Evolutionary conservation across 306 rosid species (phyloP).

Genomic region (Sicyos baderoa): DNA sequence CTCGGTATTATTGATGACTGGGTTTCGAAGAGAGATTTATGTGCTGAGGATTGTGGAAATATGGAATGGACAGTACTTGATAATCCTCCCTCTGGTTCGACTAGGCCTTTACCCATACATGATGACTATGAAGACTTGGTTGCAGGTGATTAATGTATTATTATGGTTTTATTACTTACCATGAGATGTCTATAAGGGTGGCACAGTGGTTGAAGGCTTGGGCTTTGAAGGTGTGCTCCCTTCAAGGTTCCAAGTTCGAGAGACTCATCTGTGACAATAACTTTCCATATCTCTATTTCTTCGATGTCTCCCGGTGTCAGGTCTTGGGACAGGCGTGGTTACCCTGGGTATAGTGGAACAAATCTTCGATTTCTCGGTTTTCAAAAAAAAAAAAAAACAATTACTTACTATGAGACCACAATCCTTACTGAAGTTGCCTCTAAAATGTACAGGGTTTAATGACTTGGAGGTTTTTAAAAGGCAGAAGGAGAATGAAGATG

Average conservation of each 20-base stretch:
- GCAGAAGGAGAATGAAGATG: conserved; percentile 45
- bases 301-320: too few species aligned
- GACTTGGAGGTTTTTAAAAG: conserved; percentile 53
- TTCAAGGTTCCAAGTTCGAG: too few species aligned
- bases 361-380: too few species aligned
- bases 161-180: conserved; percentile 4
- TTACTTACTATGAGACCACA: conserved; percentile 16
- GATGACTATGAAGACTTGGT: conserved; percentile 64
- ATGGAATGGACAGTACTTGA: conserved; percentile 57
- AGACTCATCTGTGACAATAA: too few species aligned
- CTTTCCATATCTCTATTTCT: too few species aligned
- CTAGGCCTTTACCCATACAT: conserved; percentile 40
- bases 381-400: too few species aligned
- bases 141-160: conserved; percentile 33
- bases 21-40: conserved; percentile 41
- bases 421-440: conserved; percentile 15
- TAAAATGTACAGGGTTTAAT: conserved; percentile 52
- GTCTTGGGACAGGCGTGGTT: too few species aligned
- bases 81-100: conserved; percentile 34
- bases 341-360: too few species aligned
- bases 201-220: too few species aligned
- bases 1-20: conserved; percentile 52
- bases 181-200: too few species aligned
- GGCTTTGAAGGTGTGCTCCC: too few species aligned
- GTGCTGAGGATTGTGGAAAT: conserved; percentile 46